Evolutionary conservation across 1,139 yeast species (phyloP).

Genomic region (Taphrina deformans): DNA sequence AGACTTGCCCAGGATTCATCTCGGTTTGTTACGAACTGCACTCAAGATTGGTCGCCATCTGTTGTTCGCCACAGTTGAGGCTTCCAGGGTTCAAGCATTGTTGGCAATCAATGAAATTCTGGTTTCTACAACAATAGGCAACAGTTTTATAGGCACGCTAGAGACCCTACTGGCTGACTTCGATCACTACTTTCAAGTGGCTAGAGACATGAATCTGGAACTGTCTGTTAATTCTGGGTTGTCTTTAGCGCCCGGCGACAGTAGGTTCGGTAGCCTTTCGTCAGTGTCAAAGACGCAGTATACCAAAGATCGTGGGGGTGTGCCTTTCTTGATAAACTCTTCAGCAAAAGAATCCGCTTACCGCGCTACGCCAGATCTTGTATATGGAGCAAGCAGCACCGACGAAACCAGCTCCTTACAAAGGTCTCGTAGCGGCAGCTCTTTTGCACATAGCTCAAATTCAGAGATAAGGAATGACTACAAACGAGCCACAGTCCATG

Average conservation of each 20-base stretch:
- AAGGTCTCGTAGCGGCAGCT: slow-evolving; percentile 7
- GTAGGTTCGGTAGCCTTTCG: slow-evolving; percentile 6
- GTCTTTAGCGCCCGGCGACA: not conserved
- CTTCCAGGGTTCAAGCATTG: not conserved
- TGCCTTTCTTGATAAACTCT: not conserved
- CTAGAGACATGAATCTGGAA: not conserved
- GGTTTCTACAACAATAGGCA: not conserved
- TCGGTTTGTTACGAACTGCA: not conserved
- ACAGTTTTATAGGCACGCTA: slow-evolving; percentile 14
- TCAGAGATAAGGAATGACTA: not conserved
- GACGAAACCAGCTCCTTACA: slow-evolving; percentile 4
- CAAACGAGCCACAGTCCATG: slow-evolving; percentile 3
- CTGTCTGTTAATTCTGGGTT: not conserved
- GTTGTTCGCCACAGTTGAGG: not conserved
- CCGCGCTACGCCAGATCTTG: slow-evolving; percentile 22
- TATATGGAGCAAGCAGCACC: slow-evolving; percentile 17
- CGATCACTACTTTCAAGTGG: not conserved
- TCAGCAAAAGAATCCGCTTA: slow-evolving; percentile 8
- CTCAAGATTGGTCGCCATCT: slow-evolving; percentile 10
- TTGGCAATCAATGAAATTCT: slow-evolving; percentile 5
- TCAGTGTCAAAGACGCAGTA: not conserved
- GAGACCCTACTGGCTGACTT: slow-evolving; percentile 10
- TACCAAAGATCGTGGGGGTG: not conserved
- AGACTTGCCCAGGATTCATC: not conserved
- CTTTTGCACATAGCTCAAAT: not conserved